Percentiles rank a stretch among this genome's conserved stretches.
phyloP scores from a whole-genome alignment of 2,329 filamentous ascomycete genomes.

The Trichophyton schoenleinii region DNA sequence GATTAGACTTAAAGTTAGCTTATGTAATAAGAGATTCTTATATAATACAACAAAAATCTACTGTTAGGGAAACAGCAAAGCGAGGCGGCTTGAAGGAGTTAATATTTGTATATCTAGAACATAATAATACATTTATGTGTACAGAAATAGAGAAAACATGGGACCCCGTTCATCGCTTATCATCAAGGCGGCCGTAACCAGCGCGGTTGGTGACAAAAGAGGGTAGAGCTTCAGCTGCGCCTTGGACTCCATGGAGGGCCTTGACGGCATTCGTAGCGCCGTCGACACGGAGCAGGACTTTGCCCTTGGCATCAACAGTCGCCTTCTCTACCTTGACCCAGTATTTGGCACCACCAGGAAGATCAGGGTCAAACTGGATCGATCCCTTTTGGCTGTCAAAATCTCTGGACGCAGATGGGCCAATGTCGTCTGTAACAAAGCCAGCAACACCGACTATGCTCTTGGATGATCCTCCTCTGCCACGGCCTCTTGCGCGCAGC shows the following conservation, averaged over 20 bases:
- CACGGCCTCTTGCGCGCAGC: conserved; percentile 35
- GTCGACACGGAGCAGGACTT: conserved; percentile 26
- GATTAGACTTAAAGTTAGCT: neutral
- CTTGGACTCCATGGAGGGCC: conserved; percentile 7
- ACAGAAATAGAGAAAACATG: neutral
- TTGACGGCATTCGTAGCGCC: conserved; percentile 9
- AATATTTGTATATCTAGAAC: neutral
- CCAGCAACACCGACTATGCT: conserved; percentile 31
- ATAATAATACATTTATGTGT: conserved; percentile 1
- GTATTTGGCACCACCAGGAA: conserved; percentile 41
- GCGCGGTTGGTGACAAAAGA: neutral
- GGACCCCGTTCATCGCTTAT: neutral
- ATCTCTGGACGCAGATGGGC: conserved; percentile 23
- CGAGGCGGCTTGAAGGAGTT: neutral
- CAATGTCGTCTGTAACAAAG: conserved; percentile 29
- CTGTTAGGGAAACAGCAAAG: neutral
- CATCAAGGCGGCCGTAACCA: neutral
- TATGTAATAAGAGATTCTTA: neutral
- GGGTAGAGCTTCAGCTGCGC: neutral
- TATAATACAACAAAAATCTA: too few relatives aligned
- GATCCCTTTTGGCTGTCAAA: conserved; percentile 31
- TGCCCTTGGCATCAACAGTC: conserved; percentile 33
- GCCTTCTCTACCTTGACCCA: conserved; percentile 39
- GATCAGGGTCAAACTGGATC: conserved; percentile 31
- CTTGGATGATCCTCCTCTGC: conserved; percentile 21